Base-by-base conservation (phyloP, 306 rosid species). In the Quercus engelmannii region DNA sequence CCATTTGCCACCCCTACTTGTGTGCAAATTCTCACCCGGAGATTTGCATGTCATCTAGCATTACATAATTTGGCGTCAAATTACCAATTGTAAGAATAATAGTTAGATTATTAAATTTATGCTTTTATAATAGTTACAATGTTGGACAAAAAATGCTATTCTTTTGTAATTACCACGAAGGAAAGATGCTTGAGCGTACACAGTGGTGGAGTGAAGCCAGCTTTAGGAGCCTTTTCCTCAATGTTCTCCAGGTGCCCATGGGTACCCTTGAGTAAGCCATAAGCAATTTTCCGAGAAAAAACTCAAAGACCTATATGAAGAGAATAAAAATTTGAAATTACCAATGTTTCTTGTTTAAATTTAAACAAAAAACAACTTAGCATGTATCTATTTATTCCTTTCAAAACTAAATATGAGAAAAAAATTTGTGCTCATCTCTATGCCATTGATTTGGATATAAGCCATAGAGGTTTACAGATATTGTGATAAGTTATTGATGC, bases 41-140 rank as follows among this genome's bases (percentile, higher is more conserved):
- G 86, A 59, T 85, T 90, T 89, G 91, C 93, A 88, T 3, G 84
- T 80, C 85, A 93, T 79, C 97, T 93, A 83, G 18, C 33, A 14
- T 54, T 11, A 20, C n/a, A 21, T 7, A 23, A 23, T 25, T 69
- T 51, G 8, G 4, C 8, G 4, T 8, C 17, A 26, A 21, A n/a
- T 1, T 25, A 4, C 10, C 15, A 46, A 25, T 51, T 2, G 17
- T 11, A 26, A 26, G 25, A 52, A n/a, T 46, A 46, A 9, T 46
- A 2, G 18, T 13, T 4, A 13, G 17, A 4, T 12, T 21, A 31
- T 18, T 12, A 63, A 20, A 33, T 65, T 31, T 43, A 18, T 23
- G 23, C 18, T 8, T 65, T 65, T 43, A 7, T 65, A 4, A 30
- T 8, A 7, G 23, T 17, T 20, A 12, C 1, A 31, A 10, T 65